Percentiles rank a stretch among this genome's conserved stretches.
phyloP scores from a whole-genome alignment of 1,284 basidiomycete species.

The Apiotrichum akiyoshidainum region DNA sequence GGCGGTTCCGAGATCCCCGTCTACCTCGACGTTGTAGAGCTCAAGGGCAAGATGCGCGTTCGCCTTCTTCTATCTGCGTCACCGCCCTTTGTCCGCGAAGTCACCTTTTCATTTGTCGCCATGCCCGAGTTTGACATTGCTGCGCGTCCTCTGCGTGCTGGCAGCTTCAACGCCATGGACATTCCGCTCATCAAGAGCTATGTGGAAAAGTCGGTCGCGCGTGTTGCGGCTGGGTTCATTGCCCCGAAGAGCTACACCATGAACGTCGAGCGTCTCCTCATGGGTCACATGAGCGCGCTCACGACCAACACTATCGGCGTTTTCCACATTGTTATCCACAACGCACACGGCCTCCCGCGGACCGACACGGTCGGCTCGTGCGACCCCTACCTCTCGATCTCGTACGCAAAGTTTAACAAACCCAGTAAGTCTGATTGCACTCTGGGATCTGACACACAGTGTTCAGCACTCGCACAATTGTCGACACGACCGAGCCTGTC shows the following conservation, averaged over 20 bases:
- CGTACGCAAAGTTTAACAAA: constrained; percentile 46
- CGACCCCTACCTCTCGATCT: constrained; percentile 49
- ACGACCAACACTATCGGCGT: constrained; percentile 46
- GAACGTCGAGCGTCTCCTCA: constrained; percentile 48
- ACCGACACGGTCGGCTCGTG: constrained; percentile 47
- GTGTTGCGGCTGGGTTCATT: constrained; percentile 48
- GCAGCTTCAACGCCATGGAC: constrained; percentile 49
- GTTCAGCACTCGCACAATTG: constrained; percentile 48
- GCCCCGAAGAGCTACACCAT: constrained; percentile 45
- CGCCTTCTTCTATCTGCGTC: constrained; percentile 47
- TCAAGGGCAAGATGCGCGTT: constrained; percentile 38
- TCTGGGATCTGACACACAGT: constrained; percentile 18
- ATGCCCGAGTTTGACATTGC: constrained; percentile 50
- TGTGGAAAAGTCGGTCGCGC: constrained; percentile 42
- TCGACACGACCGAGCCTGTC: constrained; percentile 39
- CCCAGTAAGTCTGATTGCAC: constrained; percentile 23
- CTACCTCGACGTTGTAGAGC: constrained; percentile 41
- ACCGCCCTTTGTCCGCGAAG: constrained; percentile 48
- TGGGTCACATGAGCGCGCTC: constrained; percentile 41
- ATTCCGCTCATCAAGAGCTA: constrained; percentile 47
- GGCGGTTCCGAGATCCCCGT: constrained; percentile 45
- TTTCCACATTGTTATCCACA: constrained; percentile 45
- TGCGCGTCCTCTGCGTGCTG: constrained; percentile 42
- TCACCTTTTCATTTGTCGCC: constrained; percentile 45
- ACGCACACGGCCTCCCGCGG: constrained; percentile 39